Evolutionary conservation across 2,329 filamentous ascomycete genomes (phyloP), one percentile per base, ranked within the genome.

Genomic region (Neonectria sp.): DNA sequence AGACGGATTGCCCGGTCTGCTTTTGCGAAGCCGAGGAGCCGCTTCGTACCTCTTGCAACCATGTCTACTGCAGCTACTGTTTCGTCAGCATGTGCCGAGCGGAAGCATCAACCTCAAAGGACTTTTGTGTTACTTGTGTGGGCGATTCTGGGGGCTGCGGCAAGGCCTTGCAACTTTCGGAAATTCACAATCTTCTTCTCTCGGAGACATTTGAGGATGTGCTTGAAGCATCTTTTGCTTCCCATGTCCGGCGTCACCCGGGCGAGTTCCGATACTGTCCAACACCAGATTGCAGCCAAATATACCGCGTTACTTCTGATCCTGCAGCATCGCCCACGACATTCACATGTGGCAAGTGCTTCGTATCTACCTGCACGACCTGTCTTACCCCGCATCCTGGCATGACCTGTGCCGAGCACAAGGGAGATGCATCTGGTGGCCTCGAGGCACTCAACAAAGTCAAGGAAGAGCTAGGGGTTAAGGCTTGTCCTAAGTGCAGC

Each of bases 241-340:
- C 46, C 1, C 13, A 59, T 29, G 25, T 64, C 13, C 62, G 56
- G 3, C 55, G 55, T 15, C 55, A 55, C 13, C 48, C 62, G 21
- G n/a, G 33, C 37, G 4, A 55, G 49, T 60, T 64, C 48, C 55
- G 62, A 4, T 55, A 53, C 29, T 55, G 62, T 12, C 55, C 62
- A 1, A 64, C 62, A 8, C 62, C 62, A 4, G 62, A 60, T 4
- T 64, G 62, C 24, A 53, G 21, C 15, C 37, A 55, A 31, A 33
- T 64, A 4, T 64, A 64, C 24, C 48, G 62, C n/a, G 29, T 60
- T 2, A 51, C 46, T 4, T n/a, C 31, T 5, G 27, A 8, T 5
- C 15, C 31, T n/a, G 8, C 53, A 4, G 27, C 12, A 5, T 11
- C 13, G 5, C 12, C 29, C 27, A 11, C 1, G 12, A 59, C 40